Evolutionary conservation across 768 basidiomycete genomes (phyloP).

Genomic region (Macrolepiota fuliginosa): DNA sequence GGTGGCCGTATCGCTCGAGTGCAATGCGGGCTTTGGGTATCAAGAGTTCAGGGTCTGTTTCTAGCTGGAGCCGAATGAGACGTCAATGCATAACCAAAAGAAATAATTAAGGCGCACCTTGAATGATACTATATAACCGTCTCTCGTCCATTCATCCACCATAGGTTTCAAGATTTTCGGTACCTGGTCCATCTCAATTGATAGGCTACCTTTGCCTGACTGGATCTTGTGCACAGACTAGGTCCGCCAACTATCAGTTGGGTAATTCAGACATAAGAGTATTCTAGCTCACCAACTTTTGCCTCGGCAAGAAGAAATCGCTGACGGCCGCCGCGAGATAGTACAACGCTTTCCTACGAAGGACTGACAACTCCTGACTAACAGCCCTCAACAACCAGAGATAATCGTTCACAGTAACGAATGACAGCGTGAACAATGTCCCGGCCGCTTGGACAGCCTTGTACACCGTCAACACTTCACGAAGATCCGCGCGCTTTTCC

Average conservation of each 20-base stretch:
- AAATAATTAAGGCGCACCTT: constrained; percentile 53
- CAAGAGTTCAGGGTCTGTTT: constrained; percentile 82
- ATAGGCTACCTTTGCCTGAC: constrained; percentile 89
- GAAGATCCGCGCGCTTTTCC: constrained; percentile 60
- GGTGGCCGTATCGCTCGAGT: constrained; percentile 92
- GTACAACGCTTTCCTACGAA: constrained; percentile 80
- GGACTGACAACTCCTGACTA: constrained; percentile 68
- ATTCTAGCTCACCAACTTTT: constrained; percentile 72
- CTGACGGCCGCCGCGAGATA: constrained; percentile 98
- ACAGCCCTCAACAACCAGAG: constrained; percentile 87
- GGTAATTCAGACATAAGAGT: not conserved
- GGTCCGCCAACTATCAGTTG: not conserved
- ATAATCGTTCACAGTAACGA: constrained; percentile 95
- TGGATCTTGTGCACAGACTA: constrained; percentile 99
- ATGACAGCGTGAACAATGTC: constrained; percentile 80
- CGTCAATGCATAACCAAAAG: too few relatives aligned
- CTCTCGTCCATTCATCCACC: constrained; percentile 90
- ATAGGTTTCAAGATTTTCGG: constrained; percentile 93
- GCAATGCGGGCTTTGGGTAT: constrained; percentile 89
- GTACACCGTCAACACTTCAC: constrained; percentile 75
- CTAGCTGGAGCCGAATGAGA: constrained; percentile 55
- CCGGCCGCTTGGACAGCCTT: constrained; percentile 74
- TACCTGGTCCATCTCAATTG: constrained; percentile 98
- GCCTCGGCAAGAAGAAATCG: constrained; percentile 94
- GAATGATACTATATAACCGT: constrained; percentile 94